These are phyloP conservation scores for Nothophytophthora sp. DNA, from an alignment of 352 stramenopile species.

Conservation along the genomic window DNA sequence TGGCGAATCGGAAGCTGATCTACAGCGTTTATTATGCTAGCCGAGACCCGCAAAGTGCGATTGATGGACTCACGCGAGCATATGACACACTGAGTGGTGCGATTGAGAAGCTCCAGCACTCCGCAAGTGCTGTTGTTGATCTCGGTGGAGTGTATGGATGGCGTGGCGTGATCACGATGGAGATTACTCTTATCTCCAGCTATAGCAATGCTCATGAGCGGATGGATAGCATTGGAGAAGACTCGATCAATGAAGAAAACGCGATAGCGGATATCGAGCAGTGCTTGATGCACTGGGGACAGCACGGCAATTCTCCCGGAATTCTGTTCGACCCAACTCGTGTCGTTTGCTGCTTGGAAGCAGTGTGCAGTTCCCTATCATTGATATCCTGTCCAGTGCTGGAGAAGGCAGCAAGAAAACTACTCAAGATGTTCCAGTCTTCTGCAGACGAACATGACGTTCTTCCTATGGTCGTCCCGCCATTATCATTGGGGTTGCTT, in stretches of 20 bases:
- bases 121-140: constrained; percentile 18
- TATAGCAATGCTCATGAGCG: constrained; percentile 21
- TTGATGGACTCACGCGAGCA: constrained; percentile 25
- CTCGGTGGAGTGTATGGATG: constrained; percentile 58
- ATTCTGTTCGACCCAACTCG: constrained; percentile 39
- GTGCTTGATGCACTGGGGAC: constrained; percentile 39
- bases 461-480: constrained; percentile 10
- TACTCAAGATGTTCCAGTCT: constrained; percentile 34
- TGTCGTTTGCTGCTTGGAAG: constrained; percentile 44
- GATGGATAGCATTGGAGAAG: not conserved
- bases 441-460: not conserved
- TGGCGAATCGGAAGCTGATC: constrained; percentile 34
- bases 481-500: constrained; percentile 26
- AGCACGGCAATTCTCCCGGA: not conserved
- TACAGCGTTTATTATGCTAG: constrained; percentile 38
- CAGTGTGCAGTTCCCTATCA: constrained; percentile 52
- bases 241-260: constrained; percentile 30
- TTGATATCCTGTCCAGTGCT: constrained; percentile 51
- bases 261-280: constrained; percentile 49
- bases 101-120: constrained; percentile 16
- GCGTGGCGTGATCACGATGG: constrained; percentile 59
- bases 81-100: constrained; percentile 22
- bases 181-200: constrained; percentile 42
- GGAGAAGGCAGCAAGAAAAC: constrained; percentile 33
- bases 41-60: constrained; percentile 14